Conservation (phyloP, 176 grass and related monocot species). For the Eremochloa ophiuroides region DNA sequence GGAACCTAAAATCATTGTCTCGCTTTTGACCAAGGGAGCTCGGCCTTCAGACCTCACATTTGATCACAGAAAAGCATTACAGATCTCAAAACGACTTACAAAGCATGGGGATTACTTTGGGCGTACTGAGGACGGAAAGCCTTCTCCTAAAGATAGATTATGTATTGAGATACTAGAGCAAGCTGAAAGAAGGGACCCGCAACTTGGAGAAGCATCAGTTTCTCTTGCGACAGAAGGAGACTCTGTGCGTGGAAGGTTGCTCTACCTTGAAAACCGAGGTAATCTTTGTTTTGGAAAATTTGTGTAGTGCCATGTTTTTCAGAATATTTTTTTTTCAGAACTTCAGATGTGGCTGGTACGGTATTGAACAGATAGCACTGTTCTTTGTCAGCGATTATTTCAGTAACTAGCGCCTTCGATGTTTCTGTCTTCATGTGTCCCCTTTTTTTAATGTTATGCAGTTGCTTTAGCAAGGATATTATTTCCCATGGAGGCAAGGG, state of each 20-base stretch:
- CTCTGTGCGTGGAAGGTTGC: conserved; percentile 42
- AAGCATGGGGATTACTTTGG: conserved; percentile 45
- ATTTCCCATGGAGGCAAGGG: conserved; percentile 74
- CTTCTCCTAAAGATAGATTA: conserved; percentile 52
- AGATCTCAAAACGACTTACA: conserved; percentile 72
- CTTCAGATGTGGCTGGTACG: neutral
- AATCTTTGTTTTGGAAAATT: neutral
- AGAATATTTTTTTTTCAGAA: neutral
- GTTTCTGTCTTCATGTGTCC: neutral
- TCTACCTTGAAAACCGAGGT: conserved; percentile 97
- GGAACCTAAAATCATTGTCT: conserved; percentile 89
- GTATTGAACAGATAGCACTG: neutral
- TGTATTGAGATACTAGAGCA: conserved; percentile 86
- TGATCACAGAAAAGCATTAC: conserved; percentile 81
- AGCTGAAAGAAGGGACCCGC: conserved; percentile 65
- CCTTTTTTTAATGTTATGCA: conserved; percentile 33
- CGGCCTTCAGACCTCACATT: conserved; percentile 56
- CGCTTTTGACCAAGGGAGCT: conserved; percentile 92
- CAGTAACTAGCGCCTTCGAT: neutral
- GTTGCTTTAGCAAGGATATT: conserved; percentile 85
- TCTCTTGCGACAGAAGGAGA: conserved; percentile 67
- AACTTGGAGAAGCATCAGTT: conserved; percentile 70
- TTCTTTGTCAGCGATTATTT: neutral
- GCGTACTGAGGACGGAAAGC: conserved; percentile 47
- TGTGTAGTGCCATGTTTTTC: neutral